Percentiles rank a stretch among this genome's conserved stretches.
Evolutionary conservation across 202 grass and related monocot species (phyloP).

Genomic region (Saccharum hybrid): DNA sequence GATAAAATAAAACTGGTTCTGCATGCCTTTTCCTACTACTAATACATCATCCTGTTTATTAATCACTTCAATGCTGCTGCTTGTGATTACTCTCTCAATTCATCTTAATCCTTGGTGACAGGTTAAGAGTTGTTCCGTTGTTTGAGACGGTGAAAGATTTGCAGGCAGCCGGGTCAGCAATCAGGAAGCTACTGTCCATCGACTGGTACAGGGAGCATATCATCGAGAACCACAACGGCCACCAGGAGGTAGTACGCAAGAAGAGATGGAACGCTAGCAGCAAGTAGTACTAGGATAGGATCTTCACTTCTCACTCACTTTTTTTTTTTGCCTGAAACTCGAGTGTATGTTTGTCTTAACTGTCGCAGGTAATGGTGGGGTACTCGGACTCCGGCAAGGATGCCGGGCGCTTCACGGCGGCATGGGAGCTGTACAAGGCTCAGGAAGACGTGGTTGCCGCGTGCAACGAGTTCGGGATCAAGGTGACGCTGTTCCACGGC

Average conservation of each 20-base stretch:
- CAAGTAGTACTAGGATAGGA: neutral
- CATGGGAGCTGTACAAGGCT: slow-evolving; percentile 95
- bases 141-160: slow-evolving; percentile 98
- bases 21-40: neutral
- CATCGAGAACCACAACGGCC: slow-evolving; percentile 84
- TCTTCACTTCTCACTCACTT: neutral
- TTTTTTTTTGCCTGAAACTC: neutral
- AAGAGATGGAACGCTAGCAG: neutral
- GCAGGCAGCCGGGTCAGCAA: slow-evolving; percentile 74
- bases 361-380: slow-evolving; percentile 86
- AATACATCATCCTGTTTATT: neutral
- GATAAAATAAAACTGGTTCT: neutral
- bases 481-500: slow-evolving; percentile 94
- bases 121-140: slow-evolving; percentile 92
- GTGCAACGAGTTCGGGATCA: slow-evolving; percentile 86
- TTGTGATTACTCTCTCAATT: neutral
- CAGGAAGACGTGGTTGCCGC: slow-evolving; percentile 83
- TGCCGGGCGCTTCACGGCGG: slow-evolving; percentile 84
- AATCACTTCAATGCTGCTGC: neutral
- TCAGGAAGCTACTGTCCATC: slow-evolving; percentile 89
- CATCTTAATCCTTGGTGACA: slow-evolving; percentile 36
- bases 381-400: slow-evolving; percentile 99
- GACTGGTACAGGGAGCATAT: slow-evolving; percentile 91
- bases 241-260: slow-evolving; percentile 68
- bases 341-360: neutral